Evolutionary conservation across 1,284 basidiomycete species (phyloP).

Genomic region (Cutaneotrichosporon mucoides): DNA sequence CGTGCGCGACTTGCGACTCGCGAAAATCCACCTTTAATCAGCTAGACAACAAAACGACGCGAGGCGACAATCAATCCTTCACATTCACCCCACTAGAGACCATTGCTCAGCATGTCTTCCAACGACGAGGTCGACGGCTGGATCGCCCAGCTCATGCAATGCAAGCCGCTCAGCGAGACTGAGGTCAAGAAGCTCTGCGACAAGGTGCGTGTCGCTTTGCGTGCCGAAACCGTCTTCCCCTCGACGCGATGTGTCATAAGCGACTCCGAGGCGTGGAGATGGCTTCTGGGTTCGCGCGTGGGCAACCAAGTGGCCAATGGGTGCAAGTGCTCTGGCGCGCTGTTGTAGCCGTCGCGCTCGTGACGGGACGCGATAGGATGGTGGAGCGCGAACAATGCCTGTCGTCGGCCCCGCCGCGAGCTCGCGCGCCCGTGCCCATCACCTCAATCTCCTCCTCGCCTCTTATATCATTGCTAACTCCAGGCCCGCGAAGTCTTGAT

Average conservation of each 20-base stretch:
- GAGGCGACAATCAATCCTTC: background rate
- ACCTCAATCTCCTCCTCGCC: too few species aligned
- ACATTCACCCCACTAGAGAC: background rate
- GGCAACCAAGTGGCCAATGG: too few species aligned
- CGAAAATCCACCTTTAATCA: too few species aligned
- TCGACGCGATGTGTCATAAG: too few species aligned
- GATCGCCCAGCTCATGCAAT: conserved; percentile 96
- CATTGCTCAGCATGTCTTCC: conserved; percentile 27
- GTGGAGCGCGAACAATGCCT: background rate
- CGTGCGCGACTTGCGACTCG: too few species aligned
- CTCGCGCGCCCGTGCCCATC: background rate
- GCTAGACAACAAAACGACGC: too few species aligned
- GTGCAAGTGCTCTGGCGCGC: too few species aligned
- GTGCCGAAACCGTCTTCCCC: too few species aligned
- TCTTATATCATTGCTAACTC: conserved; percentile 3
- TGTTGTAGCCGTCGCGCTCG: too few species aligned
- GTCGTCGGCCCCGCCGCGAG: background rate
- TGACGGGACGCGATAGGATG: too few species aligned
- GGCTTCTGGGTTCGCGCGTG: too few species aligned
- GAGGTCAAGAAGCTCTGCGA: conserved; percentile 99
- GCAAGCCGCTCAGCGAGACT: conserved; percentile 92
- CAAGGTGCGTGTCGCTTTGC: conserved; percentile 64
- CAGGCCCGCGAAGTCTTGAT: conserved; percentile 96
- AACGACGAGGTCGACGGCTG: conserved; percentile 63
- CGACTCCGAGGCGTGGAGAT: too few species aligned